Base-by-base conservation (phyloP, 768 basidiomycete species). In the Kwoniella dejecticola region DNA sequence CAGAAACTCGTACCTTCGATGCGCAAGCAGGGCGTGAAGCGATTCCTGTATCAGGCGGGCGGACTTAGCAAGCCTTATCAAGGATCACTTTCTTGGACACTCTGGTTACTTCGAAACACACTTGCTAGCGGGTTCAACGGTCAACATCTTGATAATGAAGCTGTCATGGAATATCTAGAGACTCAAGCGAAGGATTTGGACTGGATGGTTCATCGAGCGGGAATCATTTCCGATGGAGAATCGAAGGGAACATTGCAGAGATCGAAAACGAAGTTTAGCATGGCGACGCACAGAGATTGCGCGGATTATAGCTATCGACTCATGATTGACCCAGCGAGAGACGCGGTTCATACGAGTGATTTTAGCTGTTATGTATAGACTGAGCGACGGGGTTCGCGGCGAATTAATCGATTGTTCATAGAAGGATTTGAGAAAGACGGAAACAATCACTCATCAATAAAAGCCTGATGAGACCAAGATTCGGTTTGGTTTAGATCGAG, bases 101-200 rank as follows among this genome's bases (percentile, higher is more conserved):
- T 66, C 2, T 62, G 65, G 60, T 4, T 62, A 17, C 30, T 66
- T 3, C 26, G 65, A 19, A 42, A 66, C 26, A 66, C 65, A 17
- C 27, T 66, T 7, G 65, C 55, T 3, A 31, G 62, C 15, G 50
- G 62, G 1, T 67, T 36, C 36, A 48, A 52, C 6, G 66, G 66
- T n/a, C 66, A 67, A 42, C 66, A 67, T 47, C 7, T 23, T 33
- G 66, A 67, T 47, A 67, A 67, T 30, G 66, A 67, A 41, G 66
- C 62, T 41, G 66, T 64, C 27, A 60, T 67, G 57, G 62, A 67
- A 36, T 67, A 67, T 44, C 58, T 67, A 7, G 62, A 57, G 12
- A 67, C 57, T 1, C 45, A 67, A 52, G 62, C 57, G 10, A 63
- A 45, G 3, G 66, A 67, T 57, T 44, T 67, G 21, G 54, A 67